Evolutionary conservation across 352 stramenopile genomes (phyloP).

Genomic region (Phytophthora meadii): DNA sequence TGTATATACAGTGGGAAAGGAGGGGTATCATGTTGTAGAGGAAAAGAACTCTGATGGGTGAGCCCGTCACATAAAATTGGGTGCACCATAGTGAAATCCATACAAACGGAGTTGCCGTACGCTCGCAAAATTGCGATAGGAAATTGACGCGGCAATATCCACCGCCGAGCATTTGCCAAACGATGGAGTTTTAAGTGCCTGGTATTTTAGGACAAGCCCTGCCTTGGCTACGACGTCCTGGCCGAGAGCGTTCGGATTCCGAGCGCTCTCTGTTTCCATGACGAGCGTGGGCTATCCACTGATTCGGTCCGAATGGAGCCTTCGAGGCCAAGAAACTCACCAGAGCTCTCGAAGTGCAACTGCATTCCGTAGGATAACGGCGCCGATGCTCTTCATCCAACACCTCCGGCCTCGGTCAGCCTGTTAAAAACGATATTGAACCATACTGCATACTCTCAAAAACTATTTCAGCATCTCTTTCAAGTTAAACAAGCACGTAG

Average conservation of each 20-base stretch:
- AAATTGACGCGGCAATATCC: slow-evolving; percentile 8
- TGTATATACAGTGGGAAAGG: neutral
- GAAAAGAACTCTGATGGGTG: slow-evolving; percentile 13
- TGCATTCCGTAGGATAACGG: too few species aligned
- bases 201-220: too few species aligned
- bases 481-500: neutral
- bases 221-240: too few species aligned
- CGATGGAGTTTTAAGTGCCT: too few species aligned
- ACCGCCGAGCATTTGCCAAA: neutral
- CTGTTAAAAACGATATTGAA: neutral
- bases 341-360: too few species aligned
- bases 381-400: neutral
- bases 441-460: neutral
- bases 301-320: too few species aligned
- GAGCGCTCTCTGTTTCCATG: too few species aligned
- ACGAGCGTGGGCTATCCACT: too few species aligned
- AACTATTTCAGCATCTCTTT: neutral
- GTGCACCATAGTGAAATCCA: neutral
- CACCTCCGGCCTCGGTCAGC: too few species aligned
- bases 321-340: too few species aligned
- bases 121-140: neutral
- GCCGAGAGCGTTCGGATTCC: too few species aligned
- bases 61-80: slow-evolving; percentile 39
- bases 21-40: neutral
- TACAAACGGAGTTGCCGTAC: neutral